phyloP scores from a whole-genome alignment of 345 rosid genomes.

The Hirschfeldia incana region DNA sequence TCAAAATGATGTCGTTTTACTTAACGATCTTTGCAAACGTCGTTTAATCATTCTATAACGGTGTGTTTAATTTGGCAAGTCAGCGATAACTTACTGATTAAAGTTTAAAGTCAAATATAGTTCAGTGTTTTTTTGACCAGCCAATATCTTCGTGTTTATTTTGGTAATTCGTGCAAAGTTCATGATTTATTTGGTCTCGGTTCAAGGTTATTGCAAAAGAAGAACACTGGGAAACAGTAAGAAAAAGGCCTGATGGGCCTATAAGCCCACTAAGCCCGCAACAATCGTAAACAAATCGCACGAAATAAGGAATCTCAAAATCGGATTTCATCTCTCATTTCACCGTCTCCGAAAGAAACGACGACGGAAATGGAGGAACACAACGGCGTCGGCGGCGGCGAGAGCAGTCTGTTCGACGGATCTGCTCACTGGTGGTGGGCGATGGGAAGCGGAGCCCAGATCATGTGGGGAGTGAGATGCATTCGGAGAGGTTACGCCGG shows the following conservation, averaged over 20 bases:
- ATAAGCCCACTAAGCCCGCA: slow-evolving; percentile 2
- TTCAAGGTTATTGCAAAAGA: not conserved
- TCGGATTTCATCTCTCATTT: not conserved
- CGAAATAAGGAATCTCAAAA: not conserved
- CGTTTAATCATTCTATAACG: no score
- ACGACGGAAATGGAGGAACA: slow-evolving; percentile 32
- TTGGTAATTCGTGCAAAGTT: no score
- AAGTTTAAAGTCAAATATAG: no score
- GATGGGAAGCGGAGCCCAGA: slow-evolving; percentile 41
- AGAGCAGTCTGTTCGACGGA: slow-evolving; percentile 6
- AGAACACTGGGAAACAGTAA: not conserved
- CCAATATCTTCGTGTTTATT: no score
- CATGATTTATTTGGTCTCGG: no score
- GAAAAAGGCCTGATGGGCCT: not conserved
- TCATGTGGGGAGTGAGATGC: slow-evolving; percentile 53
- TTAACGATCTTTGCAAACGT: no score
- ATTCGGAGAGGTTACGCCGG: slow-evolving; percentile 58
- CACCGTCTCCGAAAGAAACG: not conserved
- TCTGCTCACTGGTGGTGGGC: slow-evolving; percentile 38
- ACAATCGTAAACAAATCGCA: not conserved
- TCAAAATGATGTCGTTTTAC: no score
- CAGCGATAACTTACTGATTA: no score
- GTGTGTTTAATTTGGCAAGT: no score
- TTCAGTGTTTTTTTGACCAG: no score
- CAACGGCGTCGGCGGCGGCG: not conserved